phyloP scores from a whole-genome alignment of 23 red algal species.

The Porphyridium purpureum region DNA sequence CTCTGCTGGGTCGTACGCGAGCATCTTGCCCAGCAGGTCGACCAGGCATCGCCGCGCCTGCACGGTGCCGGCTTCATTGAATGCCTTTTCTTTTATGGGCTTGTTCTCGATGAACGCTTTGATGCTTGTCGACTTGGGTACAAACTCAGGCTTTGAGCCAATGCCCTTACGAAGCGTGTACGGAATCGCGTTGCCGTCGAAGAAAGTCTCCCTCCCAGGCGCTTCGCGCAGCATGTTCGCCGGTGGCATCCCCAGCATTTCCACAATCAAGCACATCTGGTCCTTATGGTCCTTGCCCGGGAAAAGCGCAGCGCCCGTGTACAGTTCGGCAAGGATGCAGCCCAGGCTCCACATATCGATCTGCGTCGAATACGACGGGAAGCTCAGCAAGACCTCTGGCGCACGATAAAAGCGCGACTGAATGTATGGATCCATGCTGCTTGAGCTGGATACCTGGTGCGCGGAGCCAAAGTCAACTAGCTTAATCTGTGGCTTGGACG shows the following conservation, averaged over 20 bases:
- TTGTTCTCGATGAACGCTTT: neutral
- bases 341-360: constrained; percentile 97
- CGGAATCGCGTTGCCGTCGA: constrained; percentile 10
- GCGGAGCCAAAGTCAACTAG: constrained; percentile 92
- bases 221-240: constrained; percentile 44
- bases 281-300: constrained; percentile 71
- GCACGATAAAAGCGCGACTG: constrained; percentile 97
- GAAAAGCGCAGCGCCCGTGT: constrained; percentile 84
- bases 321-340: constrained; percentile 89
- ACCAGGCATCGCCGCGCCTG: neutral
- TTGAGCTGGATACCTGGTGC: constrained; percentile 32
- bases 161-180: constrained; percentile 11
- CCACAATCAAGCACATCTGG: constrained; percentile 81
- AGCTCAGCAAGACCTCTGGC: constrained; percentile 81
- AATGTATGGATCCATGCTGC: constrained; percentile 52
- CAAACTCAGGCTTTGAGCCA: neutral
- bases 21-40: constrained; percentile 22
- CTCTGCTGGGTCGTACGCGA: constrained; percentile 24
- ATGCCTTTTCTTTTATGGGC: neutral
- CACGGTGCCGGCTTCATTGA: constrained; percentile 2
- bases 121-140: neutral
- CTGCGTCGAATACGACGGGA: constrained; percentile 35
- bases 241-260: constrained; percentile 69
- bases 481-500: constrained; percentile 35
- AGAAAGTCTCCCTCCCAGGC: constrained; percentile 33